Conservation (phyloP, 1,139 yeast species). For the Hyphopichia burtonii region DNA sequence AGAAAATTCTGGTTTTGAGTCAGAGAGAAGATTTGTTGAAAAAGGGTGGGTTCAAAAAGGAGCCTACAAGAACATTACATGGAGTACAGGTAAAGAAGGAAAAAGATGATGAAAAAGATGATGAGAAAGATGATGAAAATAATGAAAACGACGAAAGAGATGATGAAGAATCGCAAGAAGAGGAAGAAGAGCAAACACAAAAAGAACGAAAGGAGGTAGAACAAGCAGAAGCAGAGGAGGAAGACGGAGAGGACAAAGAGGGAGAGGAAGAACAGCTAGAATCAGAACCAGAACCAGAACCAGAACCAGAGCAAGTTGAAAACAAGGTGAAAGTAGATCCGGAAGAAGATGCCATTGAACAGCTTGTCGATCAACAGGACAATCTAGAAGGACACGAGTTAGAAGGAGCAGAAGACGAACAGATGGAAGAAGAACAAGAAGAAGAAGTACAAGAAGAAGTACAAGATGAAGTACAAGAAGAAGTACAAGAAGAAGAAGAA, state of each 20-base stretch:
- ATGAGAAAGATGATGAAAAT: neutral
- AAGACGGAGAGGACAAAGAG: slow-evolving; percentile 2
- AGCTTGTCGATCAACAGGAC: slow-evolving; percentile 1
- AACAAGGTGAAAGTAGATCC: slow-evolving; percentile 6
- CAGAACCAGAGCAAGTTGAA: slow-evolving; percentile 4
- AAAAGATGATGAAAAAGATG: no score
- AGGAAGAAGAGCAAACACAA: neutral
- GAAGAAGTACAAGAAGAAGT: slow-evolving; percentile 11
- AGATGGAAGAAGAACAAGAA: slow-evolving; percentile 3
- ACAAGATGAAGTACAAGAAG: slow-evolving; percentile 25
- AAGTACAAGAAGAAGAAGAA: slow-evolving; percentile 3
- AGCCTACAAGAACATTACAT: neutral
- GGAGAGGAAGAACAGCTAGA: slow-evolving; percentile 14
- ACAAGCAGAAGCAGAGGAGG: slow-evolving; percentile 18
- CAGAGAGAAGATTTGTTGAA: no score
- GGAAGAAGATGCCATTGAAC: slow-evolving; percentile 4
- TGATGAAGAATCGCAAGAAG: neutral
- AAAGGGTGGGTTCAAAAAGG: no score
- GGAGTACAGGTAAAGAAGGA: no score
- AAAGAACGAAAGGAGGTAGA: neutral
- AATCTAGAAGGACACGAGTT: no score
- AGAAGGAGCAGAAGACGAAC: slow-evolving; percentile 18
- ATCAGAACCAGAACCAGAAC: no score
- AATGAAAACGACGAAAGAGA: no score
- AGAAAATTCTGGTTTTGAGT: slow-evolving; percentile 1